Evolutionary conservation across 106 monocot species (phyloP), one percentile per base, ranked within the genome.

Genomic region (Gastrodia elata): DNA sequence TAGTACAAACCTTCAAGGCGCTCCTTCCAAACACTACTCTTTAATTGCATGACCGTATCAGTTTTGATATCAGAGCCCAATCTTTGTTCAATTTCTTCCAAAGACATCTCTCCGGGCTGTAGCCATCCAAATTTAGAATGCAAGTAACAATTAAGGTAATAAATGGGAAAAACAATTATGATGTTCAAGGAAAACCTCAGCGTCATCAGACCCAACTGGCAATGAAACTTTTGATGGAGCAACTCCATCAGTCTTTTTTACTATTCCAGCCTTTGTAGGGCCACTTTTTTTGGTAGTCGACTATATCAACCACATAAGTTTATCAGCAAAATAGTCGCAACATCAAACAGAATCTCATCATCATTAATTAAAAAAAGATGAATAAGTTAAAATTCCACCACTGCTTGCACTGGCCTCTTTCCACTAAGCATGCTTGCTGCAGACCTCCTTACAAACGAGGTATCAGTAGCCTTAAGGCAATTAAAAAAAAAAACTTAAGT

Each of bases 341-440:
- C 20, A 36, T 20, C 18, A 67, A 5, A 67, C 37, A 67, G 37
- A 38, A 20, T 67, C n/a, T 20, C 67, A 38, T 33, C 22, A 35
- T 38, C 67, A 67, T 38, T 36, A 7, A 18, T 36, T 67, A 67
- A 61, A 67, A 14, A 27, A 33, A 74, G 5, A 67, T 22, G 28
- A 46, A 67, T 33, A 61, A 67, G 35, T 33, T 27, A 14, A 40
- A 37, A 49, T 78, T 86, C 80, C 72, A 98, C 93, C 75, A 71
- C 74, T 77, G 85, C 64, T 41, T 88, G 93, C 26, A 83, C 82
- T 75, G 88, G 76, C 65, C 78, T 98, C 83, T 89, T 98, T 72
- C 98, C 98, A 74, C 88, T 98, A 68, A 98, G 91, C 98, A 98
- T 98, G 76, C 98, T 98, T 74, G 91, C 93, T 26, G 98, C 98